Evolutionary conservation across 306 rosid genomes (phyloP), one percentile per base, ranked within the genome.

Genomic region (Prunus davidiana): DNA sequence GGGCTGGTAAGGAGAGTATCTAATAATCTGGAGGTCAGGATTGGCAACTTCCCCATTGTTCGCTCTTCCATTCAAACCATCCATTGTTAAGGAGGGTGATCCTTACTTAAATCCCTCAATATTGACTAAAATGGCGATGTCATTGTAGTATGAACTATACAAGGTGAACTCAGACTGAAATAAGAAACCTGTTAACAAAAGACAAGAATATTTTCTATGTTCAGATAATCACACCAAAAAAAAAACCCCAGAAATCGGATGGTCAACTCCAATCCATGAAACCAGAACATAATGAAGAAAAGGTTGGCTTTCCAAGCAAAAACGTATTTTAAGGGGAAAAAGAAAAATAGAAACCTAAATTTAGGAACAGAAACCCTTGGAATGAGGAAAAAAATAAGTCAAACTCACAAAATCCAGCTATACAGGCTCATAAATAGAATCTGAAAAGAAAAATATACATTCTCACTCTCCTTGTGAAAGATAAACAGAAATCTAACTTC

Each of bases 1-100:
- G 54, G 96, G 88, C 77, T 88, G 88, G 83, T 79, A 89, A 50
- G 96, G 85, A 78, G 91, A 86, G 85, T 85, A 86, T 76, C 91
- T 82, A 45, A 82, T 77, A 30, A 85, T 88, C 79, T 95, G 96
- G 78, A 84, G 89, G 77, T 45, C 79, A 50, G 12, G 80, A 34
- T 85, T 80, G n/a, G 43, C 54, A 25, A 65, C 80, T 76, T 87
- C 93, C 62, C 81, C 90, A 72, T 87, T 78, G 77, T 56, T 75
- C 57, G 52, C 76, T 15, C 69, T 75, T 75, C 76, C 84, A 80
- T 81, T 80, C 25, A 85, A 32, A 78, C 69, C 84, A 79, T 85
- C 96, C 99, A 84, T 92, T 15, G 60, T 64, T 64, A 22, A 69
- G 57, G 64, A 75, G 81, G 72, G 76, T 63, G 81, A 82, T 84